Evolutionary conservation across 345 rosid genomes (phyloP), one percentile per base, ranked within the genome.

Genomic region (Citrus unshiu): DNA sequence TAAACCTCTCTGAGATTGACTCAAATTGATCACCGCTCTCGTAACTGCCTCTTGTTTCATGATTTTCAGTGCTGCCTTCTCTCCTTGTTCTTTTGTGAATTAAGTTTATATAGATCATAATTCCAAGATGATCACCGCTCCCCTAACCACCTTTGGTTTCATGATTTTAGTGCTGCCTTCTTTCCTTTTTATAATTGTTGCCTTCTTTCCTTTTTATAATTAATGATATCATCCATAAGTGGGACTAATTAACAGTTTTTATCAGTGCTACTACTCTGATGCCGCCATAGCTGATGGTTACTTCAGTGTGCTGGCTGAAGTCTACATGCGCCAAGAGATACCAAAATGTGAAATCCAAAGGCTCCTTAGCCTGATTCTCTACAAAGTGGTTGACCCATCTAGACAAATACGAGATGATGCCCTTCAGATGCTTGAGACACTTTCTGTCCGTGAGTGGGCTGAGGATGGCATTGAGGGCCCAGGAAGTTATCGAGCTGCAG

Each of bases 361-460:
- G 82, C 97, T 96, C 61, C 80, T 96, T 85, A 96, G 99, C 82
- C 90, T 96, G 81, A 96, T 96, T 81, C 95, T 94, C 65, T 96
- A 96, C 89, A 96, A 96, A 83, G 99, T 96, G 79, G 98, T 96
- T 57, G 99, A 94, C 86, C 98, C 98, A 70, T 89, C 95, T 84
- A 88, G 99, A 79, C 98, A 96, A 83, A 96, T 96, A 77, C 98
- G 98, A 78, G 99, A 96, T 84, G 99, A 96, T 86, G 98, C 98
- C 46, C 97, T 94, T 84, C 99, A 94, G 86, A 96, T 96, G 99
- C 97, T 96, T 51, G 98, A 94, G 91, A 96, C 98, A 70, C 99
- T 96, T 82, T 93, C 99, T 66, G 89, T 85, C 65, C 98, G 95
- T n/a, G 97, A 93, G 82, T 96, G 99, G 98, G 97, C 99, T 78